A percentile compares a stretch with the other conserved stretches of the same genome.
Conservation (phyloP, 441 rosid species). For the Euphorbia corollata region DNA sequence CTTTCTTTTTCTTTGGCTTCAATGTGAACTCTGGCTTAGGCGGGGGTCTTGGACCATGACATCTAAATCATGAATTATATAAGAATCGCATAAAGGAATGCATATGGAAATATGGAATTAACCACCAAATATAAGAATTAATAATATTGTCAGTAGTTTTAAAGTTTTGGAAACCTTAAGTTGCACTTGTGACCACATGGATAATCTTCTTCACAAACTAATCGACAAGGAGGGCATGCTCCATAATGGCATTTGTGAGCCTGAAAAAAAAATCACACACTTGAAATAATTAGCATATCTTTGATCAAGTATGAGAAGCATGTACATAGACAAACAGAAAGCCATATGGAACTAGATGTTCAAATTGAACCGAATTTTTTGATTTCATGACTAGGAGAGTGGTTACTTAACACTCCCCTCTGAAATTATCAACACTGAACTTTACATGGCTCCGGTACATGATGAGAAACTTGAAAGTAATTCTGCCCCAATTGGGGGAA, state of each 20-base stretch:
- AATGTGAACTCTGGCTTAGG: constrained; percentile 73
- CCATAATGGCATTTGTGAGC: constrained; percentile 91
- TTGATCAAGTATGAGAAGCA: neutral
- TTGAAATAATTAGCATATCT: no score
- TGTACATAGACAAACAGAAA: neutral
- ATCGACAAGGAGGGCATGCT: constrained; percentile 74
- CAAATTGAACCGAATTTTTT: neutral
- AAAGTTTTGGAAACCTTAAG: constrained; percentile 39
- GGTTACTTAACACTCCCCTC: neutral
- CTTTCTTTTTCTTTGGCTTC: constrained; percentile 76
- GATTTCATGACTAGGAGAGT: neutral
- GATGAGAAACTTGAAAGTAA: neutral
- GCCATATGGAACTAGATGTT: neutral
- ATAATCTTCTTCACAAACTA: constrained; percentile 71
- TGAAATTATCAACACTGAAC: neutral
- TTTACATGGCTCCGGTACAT: neutral
- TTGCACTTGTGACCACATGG: constrained; percentile 77
- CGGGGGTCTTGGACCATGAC: constrained; percentile 86
- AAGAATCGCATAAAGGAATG: constrained; percentile 11
- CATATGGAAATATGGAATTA: constrained; percentile 8
- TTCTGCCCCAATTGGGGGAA: neutral
- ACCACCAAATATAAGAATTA: neutral
- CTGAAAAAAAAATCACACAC: no score
- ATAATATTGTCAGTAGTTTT: constrained; percentile 17
- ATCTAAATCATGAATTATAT: constrained; percentile 35